Base-by-base conservation (phyloP, 2,329 filamentous ascomycete genomes). In the Sporothrix globosa region DNA sequence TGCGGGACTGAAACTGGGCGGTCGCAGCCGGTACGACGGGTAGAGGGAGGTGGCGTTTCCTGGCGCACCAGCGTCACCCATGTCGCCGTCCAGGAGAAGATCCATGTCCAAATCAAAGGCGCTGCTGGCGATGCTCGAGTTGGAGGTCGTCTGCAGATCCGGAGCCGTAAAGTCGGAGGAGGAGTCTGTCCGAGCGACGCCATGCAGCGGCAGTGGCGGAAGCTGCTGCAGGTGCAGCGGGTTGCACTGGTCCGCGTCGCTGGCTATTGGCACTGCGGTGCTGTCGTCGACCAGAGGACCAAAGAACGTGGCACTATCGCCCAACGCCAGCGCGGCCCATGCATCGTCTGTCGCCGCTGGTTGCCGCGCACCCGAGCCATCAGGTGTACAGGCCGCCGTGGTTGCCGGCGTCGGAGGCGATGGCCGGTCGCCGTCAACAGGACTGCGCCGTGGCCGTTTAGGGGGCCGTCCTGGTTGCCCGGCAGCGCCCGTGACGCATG, bases 381-480 rank as follows among this genome's bases (percentile, higher is more conserved):
- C 53, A 17, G 11, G 53, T 11, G 53, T 24, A 1, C 11, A 13
- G 1, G 34, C 27, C 2, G 24, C 14, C 4, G 53, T 7, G 50
- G 53, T 3, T 17, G 27, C 6, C 4, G 27, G 27, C 19, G 27
- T 34, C 7, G 27, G 53, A 13, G 34, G 34, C 7, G 34, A 41
- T 17, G n/a, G 54, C 11, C 14, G 54, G 17, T 4, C 10, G 10
- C 14, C 27, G 17, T 34, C 27, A 2, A 14, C 27, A 24, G 4
- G 14, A 13, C 34, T 10, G 2, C 34, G n/a, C 11, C 56, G 34
- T n/a, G 21, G 56, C 4, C 56, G 44, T 24, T 61, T 69, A 1
- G 53, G 67, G 10, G 67, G 67, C 30, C 67, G 41, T 34, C 67
- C 67, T 17, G 56, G 67, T 10, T 46, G 44, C 21, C 67, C 67